Evolutionary conservation across 306 rosid species (phyloP).

Genomic region (Ormosia semicastrata): DNA sequence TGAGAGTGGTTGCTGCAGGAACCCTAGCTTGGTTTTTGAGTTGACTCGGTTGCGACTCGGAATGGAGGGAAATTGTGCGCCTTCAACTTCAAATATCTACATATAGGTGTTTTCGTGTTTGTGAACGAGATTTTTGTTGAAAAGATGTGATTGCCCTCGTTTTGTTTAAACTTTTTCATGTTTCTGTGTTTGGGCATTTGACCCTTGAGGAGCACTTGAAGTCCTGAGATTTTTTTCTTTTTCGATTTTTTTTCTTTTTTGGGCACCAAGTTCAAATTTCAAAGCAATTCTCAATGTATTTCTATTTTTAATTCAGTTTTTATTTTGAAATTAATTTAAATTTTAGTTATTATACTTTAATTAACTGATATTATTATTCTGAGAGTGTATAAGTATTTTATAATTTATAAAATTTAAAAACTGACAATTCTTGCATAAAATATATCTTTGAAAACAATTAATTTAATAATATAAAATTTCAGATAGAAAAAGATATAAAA

Average conservation of each 20-base stretch:
- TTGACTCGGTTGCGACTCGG: not conserved
- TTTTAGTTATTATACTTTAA: not conserved
- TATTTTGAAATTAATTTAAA: not conserved
- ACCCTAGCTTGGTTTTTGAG: conserved; percentile 15
- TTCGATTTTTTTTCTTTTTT: not conserved
- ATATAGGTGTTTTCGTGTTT: not conserved
- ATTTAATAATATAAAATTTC: too few relatives aligned
- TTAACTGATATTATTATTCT: not conserved
- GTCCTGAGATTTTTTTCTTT: not conserved
- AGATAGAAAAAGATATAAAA: too few relatives aligned
- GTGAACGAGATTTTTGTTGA: not conserved
- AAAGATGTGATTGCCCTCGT: not conserved
- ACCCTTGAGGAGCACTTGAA: not conserved
- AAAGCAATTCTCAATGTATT: not conserved
- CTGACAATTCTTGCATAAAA: too few relatives aligned
- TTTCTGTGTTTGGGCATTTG: not conserved
- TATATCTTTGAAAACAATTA: not conserved
- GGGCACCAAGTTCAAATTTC: not conserved
- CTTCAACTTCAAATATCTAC: not conserved
- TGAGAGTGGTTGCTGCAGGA: not conserved
- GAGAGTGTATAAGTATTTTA: not conserved
- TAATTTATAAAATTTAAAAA: too few relatives aligned
- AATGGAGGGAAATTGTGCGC: conserved; percentile 27
- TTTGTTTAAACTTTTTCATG: not conserved
- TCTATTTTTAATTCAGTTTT: not conserved